Conservation (phyloP, 2,329 filamentous ascomycete species). For the Exophiala spinifera region DNA sequence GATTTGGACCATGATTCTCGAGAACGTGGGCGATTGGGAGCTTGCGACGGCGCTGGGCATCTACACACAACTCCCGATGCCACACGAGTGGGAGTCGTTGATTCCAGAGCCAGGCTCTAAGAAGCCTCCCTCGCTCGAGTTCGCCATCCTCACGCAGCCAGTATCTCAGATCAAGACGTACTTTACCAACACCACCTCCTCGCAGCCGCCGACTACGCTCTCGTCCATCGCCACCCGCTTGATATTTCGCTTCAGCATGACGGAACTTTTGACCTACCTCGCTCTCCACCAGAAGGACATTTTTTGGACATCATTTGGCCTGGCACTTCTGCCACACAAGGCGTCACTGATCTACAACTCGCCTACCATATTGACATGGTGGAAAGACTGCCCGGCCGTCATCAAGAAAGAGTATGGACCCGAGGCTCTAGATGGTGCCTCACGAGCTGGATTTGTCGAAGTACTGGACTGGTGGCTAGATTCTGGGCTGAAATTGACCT, state of each 20-base stretch:
- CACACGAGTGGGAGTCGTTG: slow-evolving; percentile 67
- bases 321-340: slow-evolving; percentile 79
- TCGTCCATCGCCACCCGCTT: slow-evolving; percentile 81
- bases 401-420: slow-evolving; percentile 80
- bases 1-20: slow-evolving; percentile 84
- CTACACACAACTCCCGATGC: slow-evolving; percentile 72
- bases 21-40: slow-evolving; percentile 86
- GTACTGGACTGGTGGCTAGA: slow-evolving; percentile 91
- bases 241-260: slow-evolving; percentile 86
- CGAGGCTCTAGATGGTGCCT: slow-evolving; percentile 84
- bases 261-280: slow-evolving; percentile 71
- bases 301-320: slow-evolving; percentile 80
- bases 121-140: slow-evolving; percentile 76
- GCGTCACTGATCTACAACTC: slow-evolving; percentile 84
- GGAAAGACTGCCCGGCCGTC: slow-evolving; percentile 79
- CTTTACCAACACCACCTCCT: slow-evolving; percentile 63
- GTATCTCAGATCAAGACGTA: slow-evolving; percentile 69
- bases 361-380: slow-evolving; percentile 83
- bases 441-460: slow-evolving; percentile 76
- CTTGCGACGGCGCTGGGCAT: slow-evolving; percentile 76
- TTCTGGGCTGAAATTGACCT: slow-evolving; percentile 74
- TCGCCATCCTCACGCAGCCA: slow-evolving; percentile 72
- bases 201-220: slow-evolving; percentile 58
- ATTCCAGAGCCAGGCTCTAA: slow-evolving; percentile 63
- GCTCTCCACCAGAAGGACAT: slow-evolving; percentile 67